phyloP scores from a whole-genome alignment of 129 eudicot genomes.

The Flaveria brownii region DNA sequence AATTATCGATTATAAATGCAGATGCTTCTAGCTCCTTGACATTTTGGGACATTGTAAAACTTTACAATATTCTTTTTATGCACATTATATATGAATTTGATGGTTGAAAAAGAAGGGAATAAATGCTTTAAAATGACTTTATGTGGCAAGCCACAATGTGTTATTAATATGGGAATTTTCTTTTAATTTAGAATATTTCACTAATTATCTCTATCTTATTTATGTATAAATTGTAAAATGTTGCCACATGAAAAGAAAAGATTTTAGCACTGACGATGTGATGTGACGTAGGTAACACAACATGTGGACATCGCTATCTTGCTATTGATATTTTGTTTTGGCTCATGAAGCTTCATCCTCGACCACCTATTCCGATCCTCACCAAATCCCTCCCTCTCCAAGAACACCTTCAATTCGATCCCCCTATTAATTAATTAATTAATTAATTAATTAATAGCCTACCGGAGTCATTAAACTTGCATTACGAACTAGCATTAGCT shows the following conservation, averaged over 20 bases:
- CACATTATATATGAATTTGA: neutral
- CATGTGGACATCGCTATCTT: conserved; percentile 7
- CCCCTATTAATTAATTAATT: no score
- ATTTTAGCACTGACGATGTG: neutral
- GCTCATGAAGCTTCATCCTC: neutral
- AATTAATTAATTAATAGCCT: no score
- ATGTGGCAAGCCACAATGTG: no score
- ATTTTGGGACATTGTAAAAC: neutral
- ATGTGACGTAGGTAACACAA: neutral
- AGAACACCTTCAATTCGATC: no score
- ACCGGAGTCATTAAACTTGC: no score
- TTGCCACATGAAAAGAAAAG: neutral
- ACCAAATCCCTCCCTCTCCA: no score
- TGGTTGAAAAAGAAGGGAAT: neutral
- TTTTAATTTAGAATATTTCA: neutral
- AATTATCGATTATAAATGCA: no score
- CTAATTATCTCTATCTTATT: neutral
- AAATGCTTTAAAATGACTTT: neutral
- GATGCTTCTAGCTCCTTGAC: neutral
- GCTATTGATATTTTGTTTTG: neutral
- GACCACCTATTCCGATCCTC: neutral
- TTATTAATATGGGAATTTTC: neutral
- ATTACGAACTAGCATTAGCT: no score
- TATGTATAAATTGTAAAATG: neutral
- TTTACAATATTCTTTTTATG: neutral